Conservation (phyloP, 768 basidiomycete species). For the Xerocomus potaroensis region DNA sequence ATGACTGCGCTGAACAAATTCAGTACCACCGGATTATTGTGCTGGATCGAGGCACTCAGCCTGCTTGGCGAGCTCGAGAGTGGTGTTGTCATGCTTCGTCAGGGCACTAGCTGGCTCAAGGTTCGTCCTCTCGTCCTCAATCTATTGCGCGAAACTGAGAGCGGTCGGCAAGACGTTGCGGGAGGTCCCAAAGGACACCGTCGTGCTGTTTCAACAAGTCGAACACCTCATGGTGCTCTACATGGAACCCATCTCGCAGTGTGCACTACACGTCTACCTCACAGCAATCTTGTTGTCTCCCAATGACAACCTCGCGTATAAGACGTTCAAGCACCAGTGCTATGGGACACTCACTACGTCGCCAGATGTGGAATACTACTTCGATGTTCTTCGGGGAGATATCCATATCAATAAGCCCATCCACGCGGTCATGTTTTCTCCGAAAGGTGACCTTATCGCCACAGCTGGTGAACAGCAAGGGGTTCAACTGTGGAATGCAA, state of each 20-base stretch:
- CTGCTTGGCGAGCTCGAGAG: slow-evolving; percentile 16
- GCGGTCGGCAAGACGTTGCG: slow-evolving; percentile 4
- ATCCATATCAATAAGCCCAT: slow-evolving; percentile 4
- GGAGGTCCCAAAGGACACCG: slow-evolving; percentile 2
- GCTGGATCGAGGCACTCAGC: slow-evolving; percentile 18
- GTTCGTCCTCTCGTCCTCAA: background rate
- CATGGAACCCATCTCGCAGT: slow-evolving; percentile 19
- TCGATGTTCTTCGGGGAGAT: background rate
- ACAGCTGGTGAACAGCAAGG: slow-evolving; percentile 13
- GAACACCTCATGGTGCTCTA: slow-evolving; percentile 17
- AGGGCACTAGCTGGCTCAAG: slow-evolving; percentile 13
- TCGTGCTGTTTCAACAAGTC: slow-evolving; percentile 14
- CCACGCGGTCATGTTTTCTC: slow-evolving; percentile 16
- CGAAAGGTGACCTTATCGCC: slow-evolving; percentile 9
- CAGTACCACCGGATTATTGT: slow-evolving; percentile 6
- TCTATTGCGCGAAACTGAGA: background rate
- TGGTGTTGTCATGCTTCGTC: slow-evolving; percentile 13
- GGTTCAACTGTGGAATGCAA: slow-evolving; percentile 21
- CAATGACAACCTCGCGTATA: background rate
- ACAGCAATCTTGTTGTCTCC: slow-evolving; percentile 6
- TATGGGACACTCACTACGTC: background rate
- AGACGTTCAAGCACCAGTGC: slow-evolving; percentile 8
- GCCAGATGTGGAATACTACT: background rate
- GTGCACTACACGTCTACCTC: slow-evolving; percentile 18
- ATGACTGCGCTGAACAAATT: slow-evolving; percentile 6